Conservation (phyloP, 352 stramenopile genomes). For the Globisporangium spiculum region DNA sequence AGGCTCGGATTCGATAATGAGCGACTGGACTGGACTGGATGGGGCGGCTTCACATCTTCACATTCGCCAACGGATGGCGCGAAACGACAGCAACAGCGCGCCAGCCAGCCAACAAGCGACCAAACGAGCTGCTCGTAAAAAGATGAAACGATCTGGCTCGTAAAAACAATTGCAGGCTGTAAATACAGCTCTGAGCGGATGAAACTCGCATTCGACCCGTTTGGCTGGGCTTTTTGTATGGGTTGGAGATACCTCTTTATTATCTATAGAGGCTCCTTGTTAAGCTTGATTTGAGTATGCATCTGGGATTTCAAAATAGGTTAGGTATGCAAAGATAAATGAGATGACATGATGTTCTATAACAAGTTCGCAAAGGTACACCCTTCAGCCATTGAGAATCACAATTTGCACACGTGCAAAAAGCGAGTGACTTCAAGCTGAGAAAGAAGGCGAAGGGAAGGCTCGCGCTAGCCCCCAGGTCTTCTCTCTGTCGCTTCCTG, state of each 20-base stretch:
- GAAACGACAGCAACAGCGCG: slow-evolving; percentile 12
- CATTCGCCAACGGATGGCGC: slow-evolving; percentile 5
- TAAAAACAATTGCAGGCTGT: neutral
- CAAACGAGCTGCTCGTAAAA: slow-evolving; percentile 1
- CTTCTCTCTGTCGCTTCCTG: slow-evolving; percentile 4
- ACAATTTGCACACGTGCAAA: neutral
- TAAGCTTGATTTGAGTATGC: neutral
- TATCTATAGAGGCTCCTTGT: neutral
- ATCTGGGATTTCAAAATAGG: neutral
- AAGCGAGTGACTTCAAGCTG: slow-evolving; percentile 14
- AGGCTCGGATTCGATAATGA: slow-evolving; percentile 14
- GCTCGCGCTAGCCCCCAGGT: neutral
- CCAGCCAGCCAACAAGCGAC: neutral
- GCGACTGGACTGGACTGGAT: neutral
- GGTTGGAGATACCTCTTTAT: neutral
- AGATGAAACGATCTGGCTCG: neutral
- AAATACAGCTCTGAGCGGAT: neutral
- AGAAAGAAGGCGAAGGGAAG: neutral
- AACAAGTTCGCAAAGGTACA: neutral
- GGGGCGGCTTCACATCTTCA: neutral
- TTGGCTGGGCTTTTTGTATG: neutral
- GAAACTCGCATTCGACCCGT: neutral
- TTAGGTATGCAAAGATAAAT: neutral
- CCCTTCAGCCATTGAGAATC: neutral
- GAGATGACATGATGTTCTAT: neutral